Base-by-base conservation (phyloP, 495 filamentous ascomycete species). In the Tuber umbilicatum region DNA sequence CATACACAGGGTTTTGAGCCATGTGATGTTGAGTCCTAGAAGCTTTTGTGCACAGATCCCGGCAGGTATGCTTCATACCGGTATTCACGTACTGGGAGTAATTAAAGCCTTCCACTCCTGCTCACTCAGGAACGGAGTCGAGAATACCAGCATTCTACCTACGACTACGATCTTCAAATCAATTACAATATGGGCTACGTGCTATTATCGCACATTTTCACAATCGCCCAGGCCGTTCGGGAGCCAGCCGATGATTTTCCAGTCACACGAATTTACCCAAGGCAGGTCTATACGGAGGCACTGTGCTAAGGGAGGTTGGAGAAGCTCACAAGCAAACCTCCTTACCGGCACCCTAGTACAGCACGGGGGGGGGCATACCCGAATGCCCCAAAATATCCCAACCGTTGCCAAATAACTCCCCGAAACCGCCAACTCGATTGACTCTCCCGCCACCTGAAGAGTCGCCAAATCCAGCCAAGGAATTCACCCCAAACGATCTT, bases 1-100 rank as follows among this genome's bases (percentile, higher is more conserved):
- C 45, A 73, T 50, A 14, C 55, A 38, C 37, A 17, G 41, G 39
- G 39, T 27, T 69, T 43, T 75, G 35, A 60, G n/a, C n/a, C 50
- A 12, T 27, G n/a, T 31, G 5, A 60, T 31, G 3, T 16, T 16
- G n/a, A 31, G 50, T n/a, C 50, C 1, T 14, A 27, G n/a, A 60
- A 60, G n/a, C 7, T 12, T 27, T 14, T 14, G 3, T n/a, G 50
- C 14, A 27, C 23, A 55, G 23, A 16, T 60, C 31, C 50, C 50
- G 2, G 10, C 10, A 60, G 31, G 27, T n/a, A 23, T 16, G 50
- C 3, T 60, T 31, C 50, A n/a, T 14, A n/a, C n/a, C n/a, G n/a
- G n/a, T n/a, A 12, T 14, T 27, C n/a, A 27, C n/a, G 12, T 6
- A 47, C 6, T 6, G 3, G 43, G 19, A 23, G 43, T 2, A 23